Conservation (phyloP, 352 stramenopile genomes). For the Phytopythium sindhum region DNA sequence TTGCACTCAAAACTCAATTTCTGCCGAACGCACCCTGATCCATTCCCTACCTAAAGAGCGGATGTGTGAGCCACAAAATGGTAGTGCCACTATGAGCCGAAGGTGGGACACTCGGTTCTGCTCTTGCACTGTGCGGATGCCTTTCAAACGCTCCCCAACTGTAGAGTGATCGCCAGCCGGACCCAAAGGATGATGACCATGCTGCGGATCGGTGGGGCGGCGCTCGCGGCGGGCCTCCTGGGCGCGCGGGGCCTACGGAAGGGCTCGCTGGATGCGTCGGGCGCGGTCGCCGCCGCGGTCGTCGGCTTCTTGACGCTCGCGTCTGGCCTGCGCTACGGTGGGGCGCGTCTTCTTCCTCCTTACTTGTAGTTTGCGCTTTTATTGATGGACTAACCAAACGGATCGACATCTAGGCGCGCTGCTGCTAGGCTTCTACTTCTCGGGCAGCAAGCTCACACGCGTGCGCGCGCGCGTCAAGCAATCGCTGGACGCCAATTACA, state of each 20-base stretch:
- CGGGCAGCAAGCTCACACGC: conserved; percentile 83
- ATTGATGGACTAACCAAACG: conserved; percentile 1
- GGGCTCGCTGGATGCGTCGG: conserved; percentile 53
- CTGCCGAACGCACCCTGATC: no score
- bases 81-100: background rate
- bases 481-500: conserved; percentile 70
- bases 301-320: conserved; percentile 68
- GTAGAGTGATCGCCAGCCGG: background rate
- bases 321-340: conserved; percentile 67
- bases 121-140: background rate
- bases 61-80: background rate
- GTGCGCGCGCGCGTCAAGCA: conserved; percentile 53
- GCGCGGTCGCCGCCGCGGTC: conserved; percentile 56
- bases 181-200: background rate
- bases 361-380: background rate
- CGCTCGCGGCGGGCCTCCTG: conserved; percentile 35
- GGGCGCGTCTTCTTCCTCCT: background rate
- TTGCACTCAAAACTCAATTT: no score
- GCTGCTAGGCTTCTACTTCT: conserved; percentile 85
- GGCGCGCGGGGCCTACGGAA: conserved; percentile 59
- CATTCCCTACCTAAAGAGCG: no score
- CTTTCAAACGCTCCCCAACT: background rate
- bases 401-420: conserved; percentile 41
- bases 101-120: background rate
- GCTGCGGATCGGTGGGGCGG: conserved; percentile 36